phyloP scores from a whole-genome alignment of 495 filamentous ascomycete genomes.

The Parathielavia hyrcaniae region DNA sequence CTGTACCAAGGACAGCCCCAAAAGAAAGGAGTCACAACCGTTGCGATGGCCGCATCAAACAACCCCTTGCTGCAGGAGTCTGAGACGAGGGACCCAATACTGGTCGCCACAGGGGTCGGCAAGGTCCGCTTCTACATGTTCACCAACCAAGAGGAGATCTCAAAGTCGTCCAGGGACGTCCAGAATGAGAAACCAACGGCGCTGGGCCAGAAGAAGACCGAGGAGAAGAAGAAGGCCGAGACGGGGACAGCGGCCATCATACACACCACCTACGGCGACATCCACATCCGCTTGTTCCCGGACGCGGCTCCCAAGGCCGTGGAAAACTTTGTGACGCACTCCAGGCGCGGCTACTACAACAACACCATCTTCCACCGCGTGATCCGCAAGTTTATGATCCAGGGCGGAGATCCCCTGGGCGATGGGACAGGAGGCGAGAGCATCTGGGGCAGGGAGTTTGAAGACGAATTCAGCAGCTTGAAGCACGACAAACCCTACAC shows the following conservation, averaged over 20 bases:
- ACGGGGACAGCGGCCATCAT: constrained; percentile 74
- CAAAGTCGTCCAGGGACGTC: constrained; percentile 79
- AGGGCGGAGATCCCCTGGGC: constrained; percentile 85
- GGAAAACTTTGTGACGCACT: constrained; percentile 97
- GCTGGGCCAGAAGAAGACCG: constrained; percentile 39
- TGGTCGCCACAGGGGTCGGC: constrained; percentile 73
- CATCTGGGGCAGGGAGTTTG: constrained; percentile 95
- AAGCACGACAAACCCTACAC: constrained; percentile 96
- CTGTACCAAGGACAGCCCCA: constrained; percentile 95
- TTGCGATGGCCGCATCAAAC: constrained; percentile 93
- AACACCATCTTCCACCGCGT: constrained; percentile 95
- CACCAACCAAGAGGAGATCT: constrained; percentile 78
- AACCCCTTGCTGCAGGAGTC: constrained; percentile 94
- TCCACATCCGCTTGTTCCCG: constrained; percentile 89
- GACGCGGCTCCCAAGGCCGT: constrained; percentile 89
- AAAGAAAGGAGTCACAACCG: constrained; percentile 82
- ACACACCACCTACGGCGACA: constrained; percentile 92
- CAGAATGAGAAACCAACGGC: constrained; percentile 87
- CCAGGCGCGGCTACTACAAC: constrained; percentile 88
- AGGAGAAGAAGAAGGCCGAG: constrained; percentile 56
- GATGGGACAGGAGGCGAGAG: constrained; percentile 94
- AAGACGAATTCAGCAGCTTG: constrained; percentile 85
- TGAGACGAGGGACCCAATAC: constrained; percentile 83
- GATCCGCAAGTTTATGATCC: constrained; percentile 98
- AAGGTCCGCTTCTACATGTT: constrained; percentile 98